Conservation (phyloP, 2,329 filamentous ascomycete genomes). For the Fusarium verticillioides region DNA sequence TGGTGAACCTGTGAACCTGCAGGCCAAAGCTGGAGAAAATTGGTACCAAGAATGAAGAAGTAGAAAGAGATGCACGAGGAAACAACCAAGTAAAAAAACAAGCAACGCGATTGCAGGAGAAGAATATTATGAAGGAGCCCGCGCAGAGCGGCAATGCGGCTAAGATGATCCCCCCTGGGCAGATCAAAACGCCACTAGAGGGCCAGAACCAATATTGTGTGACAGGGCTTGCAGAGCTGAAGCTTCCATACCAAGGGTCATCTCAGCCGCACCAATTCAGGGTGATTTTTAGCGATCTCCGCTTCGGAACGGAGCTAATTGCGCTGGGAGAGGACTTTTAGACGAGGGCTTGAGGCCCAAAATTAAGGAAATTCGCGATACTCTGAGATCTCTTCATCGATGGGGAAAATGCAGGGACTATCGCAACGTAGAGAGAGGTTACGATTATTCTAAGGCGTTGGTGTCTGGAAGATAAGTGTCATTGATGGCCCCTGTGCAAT, state of each 20-base stretch:
- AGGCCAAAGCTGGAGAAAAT: neutral
- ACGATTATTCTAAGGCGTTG: no score
- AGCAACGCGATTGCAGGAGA: neutral
- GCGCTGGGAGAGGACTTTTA: accelerated
- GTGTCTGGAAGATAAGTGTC: no score
- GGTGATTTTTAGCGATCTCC: neutral
- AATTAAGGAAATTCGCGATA: neutral
- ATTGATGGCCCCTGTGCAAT: no score
- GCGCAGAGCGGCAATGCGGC: neutral
- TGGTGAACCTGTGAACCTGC: neutral
- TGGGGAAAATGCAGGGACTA: neutral
- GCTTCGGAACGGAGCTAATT: neutral
- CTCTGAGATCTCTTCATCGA: no score
- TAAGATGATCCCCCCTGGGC: neutral
- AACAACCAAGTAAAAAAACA: neutral
- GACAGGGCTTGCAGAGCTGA: neutral
- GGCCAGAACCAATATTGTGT: neutral
- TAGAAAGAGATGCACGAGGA: neutral
- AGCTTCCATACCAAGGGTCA: neutral
- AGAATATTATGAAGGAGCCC: neutral
- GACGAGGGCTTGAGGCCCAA: no score
- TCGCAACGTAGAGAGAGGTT: no score
- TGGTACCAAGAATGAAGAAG: neutral
- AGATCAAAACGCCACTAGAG: neutral
- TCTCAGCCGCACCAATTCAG: neutral